Conservation (phyloP, 1,284 basidiomycete genomes). For the Cutaneotrichosporon spelunceum region DNA sequence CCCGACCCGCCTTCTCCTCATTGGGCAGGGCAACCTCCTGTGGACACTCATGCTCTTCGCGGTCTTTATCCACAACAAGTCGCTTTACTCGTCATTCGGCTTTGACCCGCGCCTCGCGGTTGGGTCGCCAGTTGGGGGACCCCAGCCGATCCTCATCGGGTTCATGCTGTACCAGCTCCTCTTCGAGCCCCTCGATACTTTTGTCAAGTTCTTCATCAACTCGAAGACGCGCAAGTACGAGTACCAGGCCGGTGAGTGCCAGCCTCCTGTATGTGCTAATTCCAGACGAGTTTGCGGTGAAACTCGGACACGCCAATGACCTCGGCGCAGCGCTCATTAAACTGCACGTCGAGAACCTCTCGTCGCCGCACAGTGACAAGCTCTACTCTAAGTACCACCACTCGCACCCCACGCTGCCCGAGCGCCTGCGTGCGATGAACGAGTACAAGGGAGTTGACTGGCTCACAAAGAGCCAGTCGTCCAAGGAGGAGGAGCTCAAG, state of each 20-base stretch:
- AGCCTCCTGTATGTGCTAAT: conserved; percentile 54
- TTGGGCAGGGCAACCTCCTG: conserved; percentile 83
- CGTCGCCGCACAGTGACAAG: conserved; percentile 87
- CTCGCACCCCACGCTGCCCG: conserved; percentile 84
- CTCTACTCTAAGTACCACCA: conserved; percentile 90
- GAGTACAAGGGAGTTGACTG: conserved; percentile 36
- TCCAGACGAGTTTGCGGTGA: conserved; percentile 49
- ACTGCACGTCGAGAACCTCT: conserved; percentile 84
- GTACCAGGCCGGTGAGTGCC: conserved; percentile 83
- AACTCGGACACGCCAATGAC: conserved; percentile 56
- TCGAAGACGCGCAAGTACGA: conserved; percentile 77
- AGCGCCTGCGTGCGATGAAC: conserved; percentile 76
- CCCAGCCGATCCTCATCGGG: conserved; percentile 76
- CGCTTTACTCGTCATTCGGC: conserved; percentile 80
- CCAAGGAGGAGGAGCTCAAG: conserved; percentile 9
- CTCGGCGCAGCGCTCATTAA: conserved; percentile 73
- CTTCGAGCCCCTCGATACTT: conserved; percentile 73
- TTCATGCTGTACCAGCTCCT: conserved; percentile 87
- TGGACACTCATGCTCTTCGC: conserved; percentile 83
- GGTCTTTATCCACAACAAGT: conserved; percentile 81
- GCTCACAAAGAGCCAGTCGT: conserved; percentile 15
- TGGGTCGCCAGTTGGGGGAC: conserved; percentile 54
- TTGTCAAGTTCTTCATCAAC: conserved; percentile 74
- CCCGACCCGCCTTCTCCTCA: conserved; percentile 78
- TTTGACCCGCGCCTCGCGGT: conserved; percentile 64